phyloP scores from a whole-genome alignment of 164 flowering plant genomes.

The Brasenia schreberi region DNA sequence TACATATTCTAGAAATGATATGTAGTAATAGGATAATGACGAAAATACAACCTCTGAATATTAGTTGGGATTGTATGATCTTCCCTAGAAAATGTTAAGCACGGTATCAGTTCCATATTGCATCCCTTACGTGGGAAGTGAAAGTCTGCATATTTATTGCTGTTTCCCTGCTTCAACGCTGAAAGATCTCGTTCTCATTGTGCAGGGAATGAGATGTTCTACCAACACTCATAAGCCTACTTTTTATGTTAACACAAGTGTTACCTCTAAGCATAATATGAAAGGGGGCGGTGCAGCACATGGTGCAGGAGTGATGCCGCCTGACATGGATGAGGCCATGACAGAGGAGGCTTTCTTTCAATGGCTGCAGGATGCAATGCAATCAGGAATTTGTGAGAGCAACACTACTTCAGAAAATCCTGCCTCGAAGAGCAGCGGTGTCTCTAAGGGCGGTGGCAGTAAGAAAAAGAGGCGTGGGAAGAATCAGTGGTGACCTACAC shows the following conservation, averaged over 20 bases:
- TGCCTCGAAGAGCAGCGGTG: conserved; percentile 20
- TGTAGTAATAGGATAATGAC: too few species aligned
- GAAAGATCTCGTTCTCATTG: too few species aligned
- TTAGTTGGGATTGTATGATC: too few species aligned
- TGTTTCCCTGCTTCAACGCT: too few species aligned
- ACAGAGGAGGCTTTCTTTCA: conserved; percentile 77
- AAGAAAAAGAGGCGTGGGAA: conserved; percentile 87
- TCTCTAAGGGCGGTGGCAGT: conserved; percentile 18
- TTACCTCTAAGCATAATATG: conserved; percentile 39
- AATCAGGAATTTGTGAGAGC: conserved; percentile 60
- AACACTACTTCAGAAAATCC: conserved; percentile 33
- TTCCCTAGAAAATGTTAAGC: too few species aligned
- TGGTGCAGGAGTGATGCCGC: conserved; percentile 30
- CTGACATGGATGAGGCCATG: conserved; percentile 59
- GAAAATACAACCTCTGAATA: too few species aligned
- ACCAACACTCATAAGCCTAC: conserved; percentile 88
- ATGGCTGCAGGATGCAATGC: conserved; percentile 79
- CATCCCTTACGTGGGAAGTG: too few species aligned
- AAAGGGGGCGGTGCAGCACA: conserved; percentile 41
- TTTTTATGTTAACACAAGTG: conserved; percentile 83
- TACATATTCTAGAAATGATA: too few species aligned
- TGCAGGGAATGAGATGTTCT: conserved; percentile 95
- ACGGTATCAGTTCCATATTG: too few species aligned
- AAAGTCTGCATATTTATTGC: too few species aligned
- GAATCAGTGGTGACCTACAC: conserved; percentile 32